Percentiles rank a stretch among this genome's conserved stretches.
Conservation (phyloP, 495 filamentous ascomycete genomes). For the Xylaria flabelliformis region DNA sequence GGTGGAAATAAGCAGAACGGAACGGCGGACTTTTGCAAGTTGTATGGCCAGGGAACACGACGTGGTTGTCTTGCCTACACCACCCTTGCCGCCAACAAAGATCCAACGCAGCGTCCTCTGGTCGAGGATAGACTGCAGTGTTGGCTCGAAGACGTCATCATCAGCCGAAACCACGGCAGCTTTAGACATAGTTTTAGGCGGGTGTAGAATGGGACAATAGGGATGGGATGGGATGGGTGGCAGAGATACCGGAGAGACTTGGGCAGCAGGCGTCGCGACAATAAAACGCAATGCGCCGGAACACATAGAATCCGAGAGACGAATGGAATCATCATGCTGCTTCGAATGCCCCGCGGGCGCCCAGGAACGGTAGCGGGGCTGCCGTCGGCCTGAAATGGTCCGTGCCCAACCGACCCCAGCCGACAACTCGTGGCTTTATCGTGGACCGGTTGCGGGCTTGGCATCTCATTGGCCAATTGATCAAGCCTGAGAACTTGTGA, state of each 20-base stretch:
- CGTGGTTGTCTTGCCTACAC: conserved; percentile 99
- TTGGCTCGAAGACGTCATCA: conserved; percentile 84
- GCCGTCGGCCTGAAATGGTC: background rate
- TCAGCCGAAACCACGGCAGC: conserved; percentile 69
- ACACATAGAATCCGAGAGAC: conserved; percentile 31
- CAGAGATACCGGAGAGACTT: background rate
- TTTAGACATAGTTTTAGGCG: conserved; percentile 64
- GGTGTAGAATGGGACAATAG: background rate
- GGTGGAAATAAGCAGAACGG: conserved; percentile 95
- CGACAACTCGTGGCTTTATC: background rate
- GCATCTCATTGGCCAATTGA: background rate
- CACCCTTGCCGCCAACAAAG: conserved; percentile 98
- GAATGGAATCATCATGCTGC: conserved; percentile 35
- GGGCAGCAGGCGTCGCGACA: background rate
- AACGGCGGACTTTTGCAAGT: conserved; percentile 93
- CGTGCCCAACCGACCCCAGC: background rate
- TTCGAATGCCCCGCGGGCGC: conserved; percentile 12
- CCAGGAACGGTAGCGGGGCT: background rate
- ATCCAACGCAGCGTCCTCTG: conserved; percentile 97
- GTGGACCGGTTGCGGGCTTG: background rate
- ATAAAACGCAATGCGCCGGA: background rate
- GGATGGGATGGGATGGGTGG: background rate
- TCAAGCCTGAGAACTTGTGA: background rate
- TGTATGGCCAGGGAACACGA: conserved; percentile 98
- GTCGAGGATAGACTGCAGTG: conserved; percentile 91